Percentiles rank a stretch among this genome's conserved stretches.
phyloP scores from a whole-genome alignment of 2,329 filamentous ascomycete species.

The Sclerotiophoma versabilis region DNA sequence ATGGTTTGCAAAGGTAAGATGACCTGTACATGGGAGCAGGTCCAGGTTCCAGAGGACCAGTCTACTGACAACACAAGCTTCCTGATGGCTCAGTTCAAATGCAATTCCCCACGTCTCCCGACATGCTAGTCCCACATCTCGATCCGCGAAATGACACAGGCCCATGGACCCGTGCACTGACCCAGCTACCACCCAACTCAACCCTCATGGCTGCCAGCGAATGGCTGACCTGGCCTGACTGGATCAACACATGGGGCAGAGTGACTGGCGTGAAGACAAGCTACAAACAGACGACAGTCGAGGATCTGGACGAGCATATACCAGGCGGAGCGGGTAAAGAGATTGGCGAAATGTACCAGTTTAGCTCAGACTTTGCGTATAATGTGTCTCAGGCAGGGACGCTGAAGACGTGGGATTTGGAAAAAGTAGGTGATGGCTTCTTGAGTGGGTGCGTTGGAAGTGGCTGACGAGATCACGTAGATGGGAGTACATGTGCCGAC shows the following conservation, averaged over 20 bases:
- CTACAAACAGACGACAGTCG: conserved; percentile 24
- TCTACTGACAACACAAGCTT: conserved; percentile 6
- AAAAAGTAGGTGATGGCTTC: conserved; percentile 12
- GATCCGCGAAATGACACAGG: conserved; percentile 27
- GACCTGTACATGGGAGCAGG: neutral
- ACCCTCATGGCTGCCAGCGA: conserved; percentile 34
- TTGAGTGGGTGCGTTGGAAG: neutral
- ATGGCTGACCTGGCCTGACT: conserved; percentile 30
- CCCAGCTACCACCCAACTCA: conserved; percentile 27
- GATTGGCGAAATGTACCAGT: conserved; percentile 38
- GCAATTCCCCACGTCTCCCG: conserved; percentile 20
- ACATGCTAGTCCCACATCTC: conserved; percentile 22
- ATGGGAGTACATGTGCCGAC: conserved; percentile 20
- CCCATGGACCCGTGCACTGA: conserved; percentile 26
- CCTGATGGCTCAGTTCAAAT: conserved; percentile 26
- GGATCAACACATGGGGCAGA: conserved; percentile 31
- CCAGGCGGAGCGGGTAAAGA: conserved; percentile 34
- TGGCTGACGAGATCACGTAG: conserved; percentile 7
- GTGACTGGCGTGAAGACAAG: conserved; percentile 25
- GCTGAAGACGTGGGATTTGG: conserved; percentile 18
- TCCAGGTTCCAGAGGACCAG: neutral
- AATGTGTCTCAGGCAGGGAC: conserved; percentile 36
- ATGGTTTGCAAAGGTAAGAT: conserved; percentile 27
- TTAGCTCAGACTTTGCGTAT: conserved; percentile 42
- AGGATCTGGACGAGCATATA: conserved; percentile 26